phyloP scores from a whole-genome alignment of 164 flowering plant species.

The Tinospora cordifolia region DNA sequence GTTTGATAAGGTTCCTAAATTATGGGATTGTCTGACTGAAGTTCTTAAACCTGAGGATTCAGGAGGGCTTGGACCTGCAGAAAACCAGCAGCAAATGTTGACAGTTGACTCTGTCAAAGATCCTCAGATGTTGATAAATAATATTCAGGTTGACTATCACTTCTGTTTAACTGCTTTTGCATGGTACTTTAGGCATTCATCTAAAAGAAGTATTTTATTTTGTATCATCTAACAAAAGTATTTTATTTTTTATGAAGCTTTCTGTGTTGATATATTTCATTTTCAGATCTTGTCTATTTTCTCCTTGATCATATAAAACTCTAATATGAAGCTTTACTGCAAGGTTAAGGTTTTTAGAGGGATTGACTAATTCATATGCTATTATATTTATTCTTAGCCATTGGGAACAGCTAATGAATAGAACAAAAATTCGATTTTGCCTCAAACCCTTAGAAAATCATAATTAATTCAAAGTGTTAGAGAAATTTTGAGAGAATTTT shows the following conservation, averaged over 20 bases:
- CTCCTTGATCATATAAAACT: background rate
- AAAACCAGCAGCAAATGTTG: slow-evolving; percentile 28
- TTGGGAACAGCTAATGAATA: too few species aligned
- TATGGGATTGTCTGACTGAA: slow-evolving; percentile 95
- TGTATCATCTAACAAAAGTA: background rate
- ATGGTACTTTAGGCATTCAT: background rate
- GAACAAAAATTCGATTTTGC: too few species aligned
- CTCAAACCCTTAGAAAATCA: too few species aligned
- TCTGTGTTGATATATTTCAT: background rate
- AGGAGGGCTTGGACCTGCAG: slow-evolving; percentile 23
- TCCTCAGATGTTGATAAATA: slow-evolving; percentile 83
- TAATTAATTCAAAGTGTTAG: too few species aligned
- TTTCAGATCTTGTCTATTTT: background rate
- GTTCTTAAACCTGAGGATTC: slow-evolving; percentile 52
- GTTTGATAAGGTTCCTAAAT: slow-evolving; percentile 81
- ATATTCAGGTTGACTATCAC: slow-evolving; percentile 61
- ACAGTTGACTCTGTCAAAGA: slow-evolving; percentile 56
- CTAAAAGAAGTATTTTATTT: background rate
- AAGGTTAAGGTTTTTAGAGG: background rate
- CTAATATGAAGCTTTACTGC: background rate
- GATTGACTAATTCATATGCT: too few species aligned
- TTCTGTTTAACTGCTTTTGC: slow-evolving; percentile 2
- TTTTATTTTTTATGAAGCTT: background rate
- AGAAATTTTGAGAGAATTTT: too few species aligned
- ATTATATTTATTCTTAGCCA: too few species aligned